Base-by-base conservation (phyloP, 331 rosid genomes). In the Phaseolus coccineus region DNA sequence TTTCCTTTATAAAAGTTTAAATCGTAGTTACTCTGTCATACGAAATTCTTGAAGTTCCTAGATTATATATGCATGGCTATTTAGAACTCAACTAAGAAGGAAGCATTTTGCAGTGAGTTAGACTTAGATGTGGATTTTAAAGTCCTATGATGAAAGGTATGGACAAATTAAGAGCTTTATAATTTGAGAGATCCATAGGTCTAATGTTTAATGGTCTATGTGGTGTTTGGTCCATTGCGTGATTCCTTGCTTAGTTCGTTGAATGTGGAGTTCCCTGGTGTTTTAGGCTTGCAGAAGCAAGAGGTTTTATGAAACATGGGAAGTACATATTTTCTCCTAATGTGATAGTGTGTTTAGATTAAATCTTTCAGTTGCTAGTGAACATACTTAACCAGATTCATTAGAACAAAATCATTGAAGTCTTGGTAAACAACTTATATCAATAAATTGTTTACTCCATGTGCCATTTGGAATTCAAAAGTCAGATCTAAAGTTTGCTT, bases 21-120 rank as follows among this genome's bases (percentile, higher is more conserved):
- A 70, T 85, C 81, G 58, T 69, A 37, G 84, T 80, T 85, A 77
- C 76, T 39, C 4, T 80, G 80, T 59, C 80, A 58, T 44, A 50
- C 19, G 83, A 52, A 69, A 64, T 77, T 40, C 80, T 69, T 65
- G 78, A 63, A 63, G 65, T 67, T 58, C 30, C 30, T 42, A 62
- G 65, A 57, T 16, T n/a, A 46, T 75, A 48, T 63, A 47, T 35
- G 11, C 37, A 44, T 61, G 62, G 28, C 42, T 4, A 33, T 62
- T 58, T 81, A 50, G 2, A 69, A 62, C 42, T 68, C 74, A 70
- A 62, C 70, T 78, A 63, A 65, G 28, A 79, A 33, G 71, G 77
- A 65, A 56, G 51, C 69, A 44, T 42, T 73, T 80, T 13, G 42
- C 56, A 64, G 50, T 37, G 50, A 44, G 15, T 44, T 44, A 44